phyloP scores from a whole-genome alignment of 805 yeast genomes.

The Candida yuanshanica region DNA sequence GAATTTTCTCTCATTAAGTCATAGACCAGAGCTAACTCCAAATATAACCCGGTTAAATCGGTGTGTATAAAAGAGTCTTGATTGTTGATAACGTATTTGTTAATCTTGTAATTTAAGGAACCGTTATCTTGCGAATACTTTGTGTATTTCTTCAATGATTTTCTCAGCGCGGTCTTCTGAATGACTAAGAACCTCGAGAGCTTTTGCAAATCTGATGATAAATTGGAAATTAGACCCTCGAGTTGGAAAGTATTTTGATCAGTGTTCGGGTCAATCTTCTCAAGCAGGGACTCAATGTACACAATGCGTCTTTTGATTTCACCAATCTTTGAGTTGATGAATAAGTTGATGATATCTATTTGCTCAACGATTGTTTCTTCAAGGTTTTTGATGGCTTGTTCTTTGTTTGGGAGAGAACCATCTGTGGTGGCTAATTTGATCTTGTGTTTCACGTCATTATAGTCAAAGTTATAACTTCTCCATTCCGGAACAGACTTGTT shows the following conservation, averaged over 20 bases:
- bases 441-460: slow-evolving; percentile 64
- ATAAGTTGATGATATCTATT: slow-evolving; percentile 52
- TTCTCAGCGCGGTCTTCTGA: slow-evolving; percentile 69
- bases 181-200: slow-evolving; percentile 65
- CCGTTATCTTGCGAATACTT: slow-evolving; percentile 36
- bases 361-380: slow-evolving; percentile 46
- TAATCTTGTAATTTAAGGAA: slow-evolving; percentile 21
- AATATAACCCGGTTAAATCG: slow-evolving; percentile 55
- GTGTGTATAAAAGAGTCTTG: slow-evolving; percentile 54
- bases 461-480: slow-evolving; percentile 78
- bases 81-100: slow-evolving; percentile 33
- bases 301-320: slow-evolving; percentile 54
- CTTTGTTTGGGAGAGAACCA: slow-evolving; percentile 2
- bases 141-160: slow-evolving; percentile 64
- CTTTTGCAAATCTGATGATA: slow-evolving; percentile 51
- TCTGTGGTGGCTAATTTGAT: slow-evolving; percentile 47
- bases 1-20: slow-evolving; percentile 36
- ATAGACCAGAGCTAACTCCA: slow-evolving; percentile 50
- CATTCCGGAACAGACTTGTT: slow-evolving; percentile 83
- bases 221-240: slow-evolving; percentile 19
- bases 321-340: slow-evolving; percentile 61
- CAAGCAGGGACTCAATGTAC: slow-evolving; percentile 33
- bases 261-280: slow-evolving; percentile 7
- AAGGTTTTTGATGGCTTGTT: slow-evolving; percentile 26
- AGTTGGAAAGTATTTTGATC: neutral